Conservation (phyloP, 2,329 filamentous ascomycete genomes). For the Aspergillus sp. region DNA sequence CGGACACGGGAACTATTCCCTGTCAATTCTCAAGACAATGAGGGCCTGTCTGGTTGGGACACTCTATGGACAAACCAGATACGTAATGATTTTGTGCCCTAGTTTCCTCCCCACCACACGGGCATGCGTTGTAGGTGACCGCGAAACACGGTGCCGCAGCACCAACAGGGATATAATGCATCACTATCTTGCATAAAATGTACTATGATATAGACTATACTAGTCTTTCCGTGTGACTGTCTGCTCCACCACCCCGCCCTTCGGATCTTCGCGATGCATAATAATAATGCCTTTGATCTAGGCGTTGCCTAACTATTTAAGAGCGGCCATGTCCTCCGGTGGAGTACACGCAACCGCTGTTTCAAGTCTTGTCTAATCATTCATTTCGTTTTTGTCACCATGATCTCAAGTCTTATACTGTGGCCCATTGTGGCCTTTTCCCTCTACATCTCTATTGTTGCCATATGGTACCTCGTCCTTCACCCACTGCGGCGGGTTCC, state of each 20-base stretch:
- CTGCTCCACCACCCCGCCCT: not conserved
- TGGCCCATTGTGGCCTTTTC: not conserved
- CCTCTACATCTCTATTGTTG: not conserved
- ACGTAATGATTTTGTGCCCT: not conserved
- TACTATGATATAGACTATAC: not conserved
- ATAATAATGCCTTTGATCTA: not conserved
- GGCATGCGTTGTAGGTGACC: too few relatives aligned
- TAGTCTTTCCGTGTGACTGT: not conserved
- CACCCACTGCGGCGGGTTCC: conserved; percentile 10
- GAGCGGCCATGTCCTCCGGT: not conserved
- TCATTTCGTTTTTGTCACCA: not conserved
- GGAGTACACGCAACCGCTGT: not conserved
- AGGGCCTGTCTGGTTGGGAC: too few relatives aligned
- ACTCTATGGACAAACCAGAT: not conserved
- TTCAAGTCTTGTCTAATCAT: not conserved
- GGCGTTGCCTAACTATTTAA: not conserved
- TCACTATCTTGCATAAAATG: not conserved
- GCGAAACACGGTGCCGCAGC: too few relatives aligned
- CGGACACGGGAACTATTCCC: not conserved
- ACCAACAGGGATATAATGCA: not conserved
- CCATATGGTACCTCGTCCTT: not conserved
- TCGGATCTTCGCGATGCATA: not conserved
- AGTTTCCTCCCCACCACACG: not conserved
- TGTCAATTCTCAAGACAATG: not conserved
- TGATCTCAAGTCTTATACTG: not conserved